A percentile compares a stretch with the other conserved stretches of the same genome.
phyloP scores from a whole-genome alignment of 768 basidiomycete genomes.

The Imleria badia region DNA sequence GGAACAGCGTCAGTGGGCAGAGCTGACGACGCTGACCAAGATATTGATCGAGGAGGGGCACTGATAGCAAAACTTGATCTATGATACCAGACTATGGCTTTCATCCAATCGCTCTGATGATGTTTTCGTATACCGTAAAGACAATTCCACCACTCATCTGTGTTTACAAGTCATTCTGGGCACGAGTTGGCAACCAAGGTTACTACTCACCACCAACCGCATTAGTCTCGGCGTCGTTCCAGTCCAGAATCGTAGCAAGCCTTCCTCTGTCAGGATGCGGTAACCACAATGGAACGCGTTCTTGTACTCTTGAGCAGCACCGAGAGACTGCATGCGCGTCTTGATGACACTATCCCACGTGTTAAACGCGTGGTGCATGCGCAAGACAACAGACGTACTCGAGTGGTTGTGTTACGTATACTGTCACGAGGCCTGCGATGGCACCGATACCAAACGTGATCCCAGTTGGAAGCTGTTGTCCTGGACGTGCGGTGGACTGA shows the following conservation, averaged over 20 bases:
- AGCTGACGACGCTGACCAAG: constrained; percentile 17
- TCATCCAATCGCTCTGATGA: constrained; percentile 54
- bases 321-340: constrained; percentile 95
- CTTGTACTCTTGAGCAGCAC: constrained; percentile 78
- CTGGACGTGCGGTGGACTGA: constrained; percentile 78
- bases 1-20: constrained; percentile 20
- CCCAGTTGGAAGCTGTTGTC: constrained; percentile 78
- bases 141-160: constrained; percentile 92
- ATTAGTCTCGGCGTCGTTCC: constrained; percentile 90
- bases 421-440: constrained; percentile 91
- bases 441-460: constrained; percentile 96
- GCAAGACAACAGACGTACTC: constrained; percentile 48
- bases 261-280: constrained; percentile 92
- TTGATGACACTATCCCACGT: constrained; percentile 75
- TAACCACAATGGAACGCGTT: constrained; percentile 97
- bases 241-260: constrained; percentile 90
- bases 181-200: background rate
- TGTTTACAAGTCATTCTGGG: background rate
- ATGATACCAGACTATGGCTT: constrained; percentile 1
- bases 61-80: background rate
- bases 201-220: constrained; percentile 69
- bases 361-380: background rate
- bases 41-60: constrained; percentile 9
- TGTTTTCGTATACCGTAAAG: constrained; percentile 88
- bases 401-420: constrained; percentile 85